phyloP scores from a whole-genome alignment of 1,284 basidiomycete species.

The Ceratobasidium theobromae region DNA sequence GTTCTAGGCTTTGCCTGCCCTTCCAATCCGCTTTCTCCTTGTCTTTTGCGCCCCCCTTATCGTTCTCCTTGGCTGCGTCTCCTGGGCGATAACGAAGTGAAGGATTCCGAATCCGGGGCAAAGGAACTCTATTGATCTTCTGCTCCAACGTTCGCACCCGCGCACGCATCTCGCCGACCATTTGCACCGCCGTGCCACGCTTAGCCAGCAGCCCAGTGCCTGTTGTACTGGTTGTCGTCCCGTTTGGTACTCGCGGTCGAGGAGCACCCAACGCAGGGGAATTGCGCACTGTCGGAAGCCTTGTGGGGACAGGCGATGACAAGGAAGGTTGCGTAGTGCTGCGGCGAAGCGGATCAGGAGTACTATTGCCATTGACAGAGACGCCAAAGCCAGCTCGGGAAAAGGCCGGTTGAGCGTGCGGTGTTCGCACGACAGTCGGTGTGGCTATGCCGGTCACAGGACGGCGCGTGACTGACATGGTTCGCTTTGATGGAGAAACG shows the following conservation, averaged over 20 bases:
- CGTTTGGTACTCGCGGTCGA: conserved; percentile 36
- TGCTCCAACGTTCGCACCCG: conserved; percentile 76
- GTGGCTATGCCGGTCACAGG: conserved; percentile 13
- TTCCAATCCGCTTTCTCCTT: background rate
- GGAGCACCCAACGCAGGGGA: conserved; percentile 58
- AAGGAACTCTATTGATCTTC: conserved; percentile 77
- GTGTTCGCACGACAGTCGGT: conserved; percentile 38
- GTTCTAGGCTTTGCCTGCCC: background rate
- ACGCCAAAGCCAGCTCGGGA: conserved; percentile 54
- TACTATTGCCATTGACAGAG: conserved; percentile 40
- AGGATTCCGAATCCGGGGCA: conserved; percentile 10
- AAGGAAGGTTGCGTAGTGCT: conserved; percentile 3
- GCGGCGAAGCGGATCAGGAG: conserved; percentile 9
- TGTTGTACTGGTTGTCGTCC: background rate
- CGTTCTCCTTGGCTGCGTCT: conserved; percentile 20
- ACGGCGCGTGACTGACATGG: conserved; percentile 24
- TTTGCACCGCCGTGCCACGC: conserved; percentile 64
- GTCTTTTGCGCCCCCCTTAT: background rate
- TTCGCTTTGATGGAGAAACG: background rate
- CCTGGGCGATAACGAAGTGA: background rate
- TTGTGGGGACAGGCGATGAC: conserved; percentile 44
- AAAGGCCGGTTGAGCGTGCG: conserved; percentile 53
- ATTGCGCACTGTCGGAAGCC: conserved; percentile 45
- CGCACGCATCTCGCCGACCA: conserved; percentile 85
- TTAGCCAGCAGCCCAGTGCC: background rate